Evolutionary conservation across 805 yeast genomes (phyloP).

Genomic region (Candida suzukii): DNA sequence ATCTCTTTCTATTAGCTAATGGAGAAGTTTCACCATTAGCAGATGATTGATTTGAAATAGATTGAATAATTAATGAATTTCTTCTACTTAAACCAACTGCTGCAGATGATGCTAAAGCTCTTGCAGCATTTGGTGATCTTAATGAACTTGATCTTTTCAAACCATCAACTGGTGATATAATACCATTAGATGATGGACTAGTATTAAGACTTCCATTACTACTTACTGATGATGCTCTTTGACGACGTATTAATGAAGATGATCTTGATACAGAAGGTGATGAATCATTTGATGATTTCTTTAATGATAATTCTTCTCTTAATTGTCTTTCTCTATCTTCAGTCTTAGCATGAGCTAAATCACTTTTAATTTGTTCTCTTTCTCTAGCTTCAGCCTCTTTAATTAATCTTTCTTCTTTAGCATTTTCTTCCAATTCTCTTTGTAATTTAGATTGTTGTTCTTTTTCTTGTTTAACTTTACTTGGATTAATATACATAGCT

Average conservation of each 20-base stretch:
- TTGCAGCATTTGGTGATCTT: neutral
- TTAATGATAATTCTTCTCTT: slow-evolving; percentile 9
- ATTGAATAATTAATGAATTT: neutral
- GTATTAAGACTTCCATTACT: neutral
- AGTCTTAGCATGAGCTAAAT: slow-evolving; percentile 8
- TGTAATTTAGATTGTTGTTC: slow-evolving; percentile 19
- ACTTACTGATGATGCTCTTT: slow-evolving; percentile 2
- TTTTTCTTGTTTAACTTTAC: slow-evolving; percentile 15
- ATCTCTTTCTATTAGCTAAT: neutral
- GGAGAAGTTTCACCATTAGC: neutral
- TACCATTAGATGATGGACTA: neutral
- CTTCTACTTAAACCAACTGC: neutral
- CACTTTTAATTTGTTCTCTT: slow-evolving; percentile 8
- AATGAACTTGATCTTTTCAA: neutral
- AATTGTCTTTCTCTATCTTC: slow-evolving; percentile 16
- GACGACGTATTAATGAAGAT: slow-evolving; percentile 7
- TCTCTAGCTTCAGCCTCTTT: slow-evolving; percentile 15
- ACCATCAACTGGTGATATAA: neutral
- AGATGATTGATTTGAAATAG: neutral
- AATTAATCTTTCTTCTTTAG: slow-evolving; percentile 16
- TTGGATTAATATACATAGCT: slow-evolving; percentile 18
- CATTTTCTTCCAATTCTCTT: slow-evolving; percentile 15
- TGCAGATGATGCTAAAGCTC: neutral
- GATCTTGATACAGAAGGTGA: slow-evolving; percentile 10
- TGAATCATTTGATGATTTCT: neutral